Base-by-base conservation (phyloP, 1,284 basidiomycete species). In the Fomitopsis betulina region DNA sequence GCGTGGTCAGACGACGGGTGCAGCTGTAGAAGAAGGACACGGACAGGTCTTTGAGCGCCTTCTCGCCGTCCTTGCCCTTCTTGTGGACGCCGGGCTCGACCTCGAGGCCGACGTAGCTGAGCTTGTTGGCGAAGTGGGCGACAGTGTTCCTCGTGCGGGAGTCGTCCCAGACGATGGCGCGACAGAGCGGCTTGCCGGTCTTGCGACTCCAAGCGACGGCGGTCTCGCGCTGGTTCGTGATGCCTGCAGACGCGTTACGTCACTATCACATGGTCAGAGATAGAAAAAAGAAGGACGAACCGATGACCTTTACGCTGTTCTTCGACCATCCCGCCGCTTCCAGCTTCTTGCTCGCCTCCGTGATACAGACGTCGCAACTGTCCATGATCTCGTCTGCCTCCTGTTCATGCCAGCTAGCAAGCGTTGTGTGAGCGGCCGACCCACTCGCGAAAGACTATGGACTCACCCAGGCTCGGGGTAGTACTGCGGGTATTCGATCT, bases 141-240 rank as follows among this genome's bases (percentile, higher is more conserved):
- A 98, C 94, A 15, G 85, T 84, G 63, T 86, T 83, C 64, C 92
- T 92, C 55, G 94, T 98, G 51, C 97, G 85, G 9, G 89, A 88
- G 72, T 99, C 97, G 58, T 93, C 91, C 97, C 96, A 99, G 32
- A 98, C 96, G 65, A 99, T 95, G 50, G 95, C 93, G 62, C 83
- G 86, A 73, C 91, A 93, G 13, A 97, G 75, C 0, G 94, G 89
- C 72, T 91, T 89, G 53, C 96, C 96, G 1, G 94, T 96, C 68
- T 80, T 82, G 63, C 89, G 84, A 71, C 93, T 93, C 97, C 97
- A 99, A 12, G 89, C 93, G 19, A 98, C 87, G 1, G 96, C 89
- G 5, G 97, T 99, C 74, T 99, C 96, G 59, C 97, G 87, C 77
- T 99, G 96, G 72, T 98, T 99, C 53, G 96, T 98, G 75, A 99